Conservation (phyloP, 2,329 filamentous ascomycete species). For the Acarospora socialis region DNA sequence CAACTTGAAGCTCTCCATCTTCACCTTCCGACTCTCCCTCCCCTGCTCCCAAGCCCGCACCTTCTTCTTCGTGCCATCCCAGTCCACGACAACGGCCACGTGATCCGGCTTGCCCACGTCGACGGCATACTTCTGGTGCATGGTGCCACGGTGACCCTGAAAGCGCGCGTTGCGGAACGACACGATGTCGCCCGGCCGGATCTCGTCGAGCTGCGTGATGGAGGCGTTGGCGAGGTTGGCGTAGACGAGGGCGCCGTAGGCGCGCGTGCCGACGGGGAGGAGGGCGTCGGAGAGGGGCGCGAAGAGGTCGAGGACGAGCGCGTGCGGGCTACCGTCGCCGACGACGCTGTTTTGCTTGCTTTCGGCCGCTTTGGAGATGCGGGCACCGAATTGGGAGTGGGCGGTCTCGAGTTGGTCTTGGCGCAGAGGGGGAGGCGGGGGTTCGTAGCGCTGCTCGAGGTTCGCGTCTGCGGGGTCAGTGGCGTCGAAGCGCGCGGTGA, state of each 20-base stretch:
- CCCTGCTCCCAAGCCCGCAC: conserved; percentile 92
- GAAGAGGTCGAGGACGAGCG: conserved; percentile 66
- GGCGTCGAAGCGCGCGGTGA: conserved; percentile 66
- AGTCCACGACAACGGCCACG: conserved; percentile 82
- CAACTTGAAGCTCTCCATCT: conserved; percentile 85
- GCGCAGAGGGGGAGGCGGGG: conserved; percentile 63
- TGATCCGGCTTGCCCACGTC: conserved; percentile 85
- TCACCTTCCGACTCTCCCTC: conserved; percentile 82
- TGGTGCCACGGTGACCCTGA: conserved; percentile 84
- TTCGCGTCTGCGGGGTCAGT: conserved; percentile 57
- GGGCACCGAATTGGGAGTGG: conserved; percentile 66
- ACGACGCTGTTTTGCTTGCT: conserved; percentile 66
- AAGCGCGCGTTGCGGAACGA: conserved; percentile 87
- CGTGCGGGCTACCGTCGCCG: conserved; percentile 68
- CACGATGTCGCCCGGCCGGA: conserved; percentile 82
- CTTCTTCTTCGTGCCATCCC: conserved; percentile 98
- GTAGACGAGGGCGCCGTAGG: conserved; percentile 87
- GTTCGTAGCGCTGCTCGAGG: conserved; percentile 75
- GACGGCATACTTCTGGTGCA: conserved; percentile 84
- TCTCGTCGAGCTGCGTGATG: conserved; percentile 81
- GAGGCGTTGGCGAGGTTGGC: conserved; percentile 89
- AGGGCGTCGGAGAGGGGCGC: conserved; percentile 59
- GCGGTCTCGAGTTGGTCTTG: conserved; percentile 88
- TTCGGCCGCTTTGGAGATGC: conserved; percentile 55
- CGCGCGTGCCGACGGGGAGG: conserved; percentile 68